Base-by-base conservation (phyloP, 23 red algal genomes). In the Gracilaria domingensis region DNA sequence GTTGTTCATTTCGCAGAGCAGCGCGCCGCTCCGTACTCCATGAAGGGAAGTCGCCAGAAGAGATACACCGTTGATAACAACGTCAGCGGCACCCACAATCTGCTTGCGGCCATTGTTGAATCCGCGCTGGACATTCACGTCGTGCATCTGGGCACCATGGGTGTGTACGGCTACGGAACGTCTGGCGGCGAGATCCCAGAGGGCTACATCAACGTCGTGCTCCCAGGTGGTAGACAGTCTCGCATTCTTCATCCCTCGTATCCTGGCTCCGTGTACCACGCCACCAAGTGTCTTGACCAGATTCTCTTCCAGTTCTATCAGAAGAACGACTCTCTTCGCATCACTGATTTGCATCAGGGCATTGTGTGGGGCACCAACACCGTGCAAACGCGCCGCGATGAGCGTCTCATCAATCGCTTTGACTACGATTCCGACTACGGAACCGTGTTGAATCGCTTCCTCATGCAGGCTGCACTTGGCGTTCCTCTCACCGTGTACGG, bases 321-420 rank as follows among this genome's bases (percentile, higher is more conserved):
- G 35, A 88, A 93, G 48, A 99, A 99, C 79, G 97, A 99, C 87
- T 73, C 74, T 18, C 82, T 99, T 36, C 89, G 93, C 42, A 96
- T 99, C 45, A 99, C 97, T 13, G 97, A 99, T 78, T 77, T 99
- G 78, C 97, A 99, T 86, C 97, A 99, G 80, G 97, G 97, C 77
- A 95, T 99, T 71, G 97, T 99, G 50, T 99, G 97, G 97, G 97
- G 97, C 26, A 99, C 97, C 18, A 95, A 95, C 92, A 99, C 97
- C 34, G 51, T 30, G 18, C 83, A 95, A 44, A 99, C 97, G 20
- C 81, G 75, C 18, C 69, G 84, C 50, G 93, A 99, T 70, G 97
- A 99, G 85, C 88, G 93, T 21, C 80, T 99, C 23, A 95, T 99
- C 66, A 99, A 99, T 82, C 97, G 97, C 20, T 99, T 95, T 81